Conservation (phyloP, 805 yeast genomes). For the Lachancea sp. region DNA sequence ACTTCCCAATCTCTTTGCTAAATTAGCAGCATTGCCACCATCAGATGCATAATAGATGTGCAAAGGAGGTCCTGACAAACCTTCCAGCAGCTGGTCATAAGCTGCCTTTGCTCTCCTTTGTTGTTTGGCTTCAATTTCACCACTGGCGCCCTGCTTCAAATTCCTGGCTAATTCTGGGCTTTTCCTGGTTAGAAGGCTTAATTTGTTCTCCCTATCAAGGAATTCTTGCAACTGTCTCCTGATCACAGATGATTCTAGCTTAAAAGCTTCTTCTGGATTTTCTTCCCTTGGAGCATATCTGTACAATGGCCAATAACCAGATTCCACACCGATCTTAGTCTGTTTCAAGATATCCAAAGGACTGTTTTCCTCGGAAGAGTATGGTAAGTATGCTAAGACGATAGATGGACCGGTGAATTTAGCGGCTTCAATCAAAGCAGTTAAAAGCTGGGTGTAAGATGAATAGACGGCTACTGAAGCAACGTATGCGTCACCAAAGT, state of each 20-base stretch:
- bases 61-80: slow-evolving; percentile 86
- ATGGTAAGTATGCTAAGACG: slow-evolving; percentile 85
- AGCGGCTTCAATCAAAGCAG: slow-evolving; percentile 87
- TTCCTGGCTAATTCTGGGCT: slow-evolving; percentile 74
- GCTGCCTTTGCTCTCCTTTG: slow-evolving; percentile 68
- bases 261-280: slow-evolving; percentile 51
- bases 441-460: slow-evolving; percentile 86
- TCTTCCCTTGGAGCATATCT: slow-evolving; percentile 66
- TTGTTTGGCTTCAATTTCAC: slow-evolving; percentile 54
- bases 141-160: slow-evolving; percentile 55
- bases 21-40: slow-evolving; percentile 79
- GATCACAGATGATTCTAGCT: slow-evolving; percentile 77
- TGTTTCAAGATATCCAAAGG: slow-evolving; percentile 74
- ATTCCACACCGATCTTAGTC: slow-evolving; percentile 82
- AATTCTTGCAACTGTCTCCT: slow-evolving; percentile 71
- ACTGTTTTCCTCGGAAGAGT: slow-evolving; percentile 53
- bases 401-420: slow-evolving; percentile 85
- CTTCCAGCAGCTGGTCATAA: slow-evolving; percentile 68
- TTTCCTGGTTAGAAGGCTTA: slow-evolving; percentile 64
- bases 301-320: slow-evolving; percentile 96
- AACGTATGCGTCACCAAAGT: slow-evolving; percentile 80
- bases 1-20: slow-evolving; percentile 72
- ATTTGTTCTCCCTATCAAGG: slow-evolving; percentile 82
- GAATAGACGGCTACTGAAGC: slow-evolving; percentile 93
- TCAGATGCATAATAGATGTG: slow-evolving; percentile 85